phyloP scores from a whole-genome alignment of 441 rosid species.

The Adansonia gregorii region DNA sequence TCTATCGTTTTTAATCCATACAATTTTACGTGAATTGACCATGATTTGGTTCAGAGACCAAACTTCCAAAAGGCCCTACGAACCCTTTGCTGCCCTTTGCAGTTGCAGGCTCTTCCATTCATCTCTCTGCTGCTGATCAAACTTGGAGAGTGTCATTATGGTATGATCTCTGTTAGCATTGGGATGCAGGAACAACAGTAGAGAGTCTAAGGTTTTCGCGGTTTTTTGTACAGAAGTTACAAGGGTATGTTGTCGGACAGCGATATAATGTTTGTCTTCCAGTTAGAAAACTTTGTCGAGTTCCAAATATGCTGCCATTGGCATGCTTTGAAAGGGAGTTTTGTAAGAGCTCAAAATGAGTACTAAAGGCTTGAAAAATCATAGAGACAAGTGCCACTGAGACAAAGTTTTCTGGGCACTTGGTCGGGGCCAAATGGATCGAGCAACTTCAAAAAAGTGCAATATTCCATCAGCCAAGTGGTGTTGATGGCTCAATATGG shows the following conservation, averaged over 20 bases:
- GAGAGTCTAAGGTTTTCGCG: background rate
- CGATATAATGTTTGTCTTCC: conserved; percentile 2
- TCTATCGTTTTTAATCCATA: background rate
- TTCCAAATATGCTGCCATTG: conserved; percentile 20
- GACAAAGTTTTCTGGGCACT: background rate
- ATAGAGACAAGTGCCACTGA: conserved; percentile 6
- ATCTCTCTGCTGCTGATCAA: background rate
- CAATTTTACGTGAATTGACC: background rate
- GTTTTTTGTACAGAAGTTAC: background rate
- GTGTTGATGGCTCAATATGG: background rate
- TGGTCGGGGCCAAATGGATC: conserved; percentile 14
- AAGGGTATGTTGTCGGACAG: background rate
- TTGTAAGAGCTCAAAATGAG: background rate
- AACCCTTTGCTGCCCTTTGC: conserved; percentile 4
- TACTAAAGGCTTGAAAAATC: background rate
- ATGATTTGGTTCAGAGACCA: background rate
- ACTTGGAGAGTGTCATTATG: background rate
- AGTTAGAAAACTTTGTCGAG: conserved; percentile 5
- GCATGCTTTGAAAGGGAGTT: background rate
- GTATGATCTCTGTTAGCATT: conserved; percentile 1
- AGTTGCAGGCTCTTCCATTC: conserved; percentile 3
- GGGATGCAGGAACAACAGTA: conserved; percentile 16
- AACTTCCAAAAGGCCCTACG: background rate
- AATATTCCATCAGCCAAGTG: no score
- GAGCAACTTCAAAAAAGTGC: no score